Evolutionary conservation across 345 rosid species (phyloP).

Genomic region (Acer saccharum): DNA sequence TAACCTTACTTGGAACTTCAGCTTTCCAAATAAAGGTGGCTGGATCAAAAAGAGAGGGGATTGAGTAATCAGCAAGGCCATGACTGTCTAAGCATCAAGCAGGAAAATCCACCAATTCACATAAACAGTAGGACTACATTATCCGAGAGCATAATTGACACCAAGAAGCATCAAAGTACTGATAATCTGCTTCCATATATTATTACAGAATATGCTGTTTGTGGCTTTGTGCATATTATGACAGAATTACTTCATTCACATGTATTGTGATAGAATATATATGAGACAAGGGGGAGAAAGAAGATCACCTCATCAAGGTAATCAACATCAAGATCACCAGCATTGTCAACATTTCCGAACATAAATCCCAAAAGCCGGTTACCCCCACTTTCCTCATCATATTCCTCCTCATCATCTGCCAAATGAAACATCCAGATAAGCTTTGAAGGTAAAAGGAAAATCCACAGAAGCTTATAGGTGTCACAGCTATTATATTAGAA

Average conservation of each 20-base stretch:
- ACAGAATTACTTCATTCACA: neutral
- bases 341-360: slow-evolving; percentile 92
- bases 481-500: neutral
- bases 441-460: slow-evolving; percentile 4
- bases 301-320: slow-evolving; percentile 88
- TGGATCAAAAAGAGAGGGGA: neutral
- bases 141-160: neutral
- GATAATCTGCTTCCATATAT: too few relatives aligned
- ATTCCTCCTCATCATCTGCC: slow-evolving; percentile 76
- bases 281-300: neutral
- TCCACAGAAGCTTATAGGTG: neutral
- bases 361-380: slow-evolving; percentile 85
- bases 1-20: neutral
- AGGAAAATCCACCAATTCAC: neutral
- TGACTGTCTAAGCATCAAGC: slow-evolving; percentile 1
- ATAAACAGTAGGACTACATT: neutral
- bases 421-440: slow-evolving; percentile 8
- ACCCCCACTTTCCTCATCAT: slow-evolving; percentile 70
- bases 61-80: neutral
- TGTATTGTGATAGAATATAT: neutral
- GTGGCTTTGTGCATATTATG: too few relatives aligned
- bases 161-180: slow-evolving; percentile 2
- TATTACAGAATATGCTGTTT: neutral
- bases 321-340: slow-evolving; percentile 95
- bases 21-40: neutral